Conservation (phyloP, 352 stramenopile species). For the Nothophytophthora sp. region DNA sequence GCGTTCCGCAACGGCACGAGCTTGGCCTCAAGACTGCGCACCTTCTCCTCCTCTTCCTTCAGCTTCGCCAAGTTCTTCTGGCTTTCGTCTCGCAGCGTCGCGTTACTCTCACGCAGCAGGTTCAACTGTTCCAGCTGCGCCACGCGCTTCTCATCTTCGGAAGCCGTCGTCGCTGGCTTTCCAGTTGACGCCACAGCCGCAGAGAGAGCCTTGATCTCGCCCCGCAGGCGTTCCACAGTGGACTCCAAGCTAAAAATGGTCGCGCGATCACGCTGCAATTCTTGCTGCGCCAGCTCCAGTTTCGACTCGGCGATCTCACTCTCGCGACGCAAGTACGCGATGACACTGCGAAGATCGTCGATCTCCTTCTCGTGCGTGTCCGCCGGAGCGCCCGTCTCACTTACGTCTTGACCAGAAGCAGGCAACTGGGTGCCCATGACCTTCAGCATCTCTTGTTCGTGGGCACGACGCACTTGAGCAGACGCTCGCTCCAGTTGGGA, state of each 20-base stretch:
- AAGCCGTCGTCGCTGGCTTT: slow-evolving; percentile 5
- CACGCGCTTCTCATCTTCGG: slow-evolving; percentile 48
- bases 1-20: slow-evolving; percentile 50
- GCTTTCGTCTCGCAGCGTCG: slow-evolving; percentile 72
- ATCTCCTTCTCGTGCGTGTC: slow-evolving; percentile 57
- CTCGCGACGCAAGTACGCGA: slow-evolving; percentile 70
- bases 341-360: slow-evolving; percentile 71
- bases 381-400: slow-evolving; percentile 12
- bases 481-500: slow-evolving; percentile 66
- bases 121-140: slow-evolving; percentile 76
- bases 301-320: slow-evolving; percentile 72
- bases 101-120: slow-evolving; percentile 79
- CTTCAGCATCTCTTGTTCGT: slow-evolving; percentile 58
- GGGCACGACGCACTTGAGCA: slow-evolving; percentile 53
- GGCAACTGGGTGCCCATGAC: slow-evolving; percentile 6
- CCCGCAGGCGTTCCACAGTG: slow-evolving; percentile 55
- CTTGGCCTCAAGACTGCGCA: slow-evolving; percentile 48
- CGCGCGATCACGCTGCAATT: slow-evolving; percentile 55
- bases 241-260: slow-evolving; percentile 63
- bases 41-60: slow-evolving; percentile 53
- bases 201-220: slow-evolving; percentile 53
- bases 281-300: slow-evolving; percentile 66
- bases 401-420: slow-evolving; percentile 23
- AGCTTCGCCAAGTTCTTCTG: slow-evolving; percentile 56
- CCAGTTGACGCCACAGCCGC: slow-evolving; percentile 12